Base-by-base conservation (phyloP, 2,329 filamentous ascomycete genomes). In the Fusarium redolens region DNA sequence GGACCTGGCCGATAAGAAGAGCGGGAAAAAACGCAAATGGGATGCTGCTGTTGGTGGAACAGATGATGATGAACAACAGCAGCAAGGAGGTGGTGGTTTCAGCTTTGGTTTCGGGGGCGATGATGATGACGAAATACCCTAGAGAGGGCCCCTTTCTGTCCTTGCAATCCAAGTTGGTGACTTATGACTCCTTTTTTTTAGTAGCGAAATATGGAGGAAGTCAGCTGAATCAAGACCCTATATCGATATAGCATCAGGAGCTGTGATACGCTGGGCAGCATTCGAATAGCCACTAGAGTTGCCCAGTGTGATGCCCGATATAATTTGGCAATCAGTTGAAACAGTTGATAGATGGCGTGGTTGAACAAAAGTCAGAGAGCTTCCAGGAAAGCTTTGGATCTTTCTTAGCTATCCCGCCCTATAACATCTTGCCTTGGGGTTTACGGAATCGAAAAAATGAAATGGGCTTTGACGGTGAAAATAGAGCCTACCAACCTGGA, bases 11-110 rank as follows among this genome's bases (percentile, higher is more conserved):
- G 90, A 92, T 65, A 90, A 85, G 75, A 91, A 87, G 78, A 85
- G 82, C 25, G 87, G 87, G 7, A 94, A 88, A 80, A 96, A 95
- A 83, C 89, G 94, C 56, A 97, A 92, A 77, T 98, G 96, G 96
- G 93, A 97, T 79, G 88, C 92, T 64, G 88, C 94, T 33, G 92
- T 94, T 15, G 79, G 81, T 30, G 74, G 77, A 28, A 70, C 71
- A 20, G 75, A 83, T 59, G 81, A 83, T 59, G 81, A 82, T 63
- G 78, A 83, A 54, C 64, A 78, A 52, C 78, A 74, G 74, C 79
- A 74, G 73, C 79, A 51, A 22, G 78, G 79, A 37, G 81, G 54
- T 20, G 78, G 79, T 37, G 79, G 80, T 59, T 89, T 89, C 69
- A 89, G 87, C 72, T 90, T 90, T 77, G 86, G 86, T 1, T 89